Base-by-base conservation (phyloP, 805 yeast genomes). In the Starmerella sp. region DNA sequence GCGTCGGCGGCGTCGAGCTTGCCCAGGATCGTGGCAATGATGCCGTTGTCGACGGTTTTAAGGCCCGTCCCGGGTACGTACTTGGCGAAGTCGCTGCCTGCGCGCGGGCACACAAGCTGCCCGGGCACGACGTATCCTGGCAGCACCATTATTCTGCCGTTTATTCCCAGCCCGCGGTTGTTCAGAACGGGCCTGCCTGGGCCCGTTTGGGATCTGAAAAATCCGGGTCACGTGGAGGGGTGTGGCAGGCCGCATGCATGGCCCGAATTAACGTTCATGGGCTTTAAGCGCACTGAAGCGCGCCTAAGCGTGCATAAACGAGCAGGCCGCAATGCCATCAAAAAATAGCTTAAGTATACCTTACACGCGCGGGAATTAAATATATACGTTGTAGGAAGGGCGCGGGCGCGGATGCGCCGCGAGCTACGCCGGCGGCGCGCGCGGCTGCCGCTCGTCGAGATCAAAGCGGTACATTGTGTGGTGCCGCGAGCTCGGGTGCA, bases 81-180 rank as follows among this genome's bases (percentile, higher is more conserved):
- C 55, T 73, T 46, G 14, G 66, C 66, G 8, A 62, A 63, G n/a
- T 69, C 70, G 6, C 62, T 59, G 14, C 71, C 72, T 1, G 64
- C 59, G 4, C 69, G 53, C 8, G 93, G 90, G 17, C 81, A 76
- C 29, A 88, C 73, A 43, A 83, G 77, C 62, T 88, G 95, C 0
- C 96, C 96, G 1, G 96, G 96, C n/a, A 82, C 73, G 2, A 77
- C 86, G 38, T 67, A 66, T 35, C 72, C 69, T 22, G 83, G 82
- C 47, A 76, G 57, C 55, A 58, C 58, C 56, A 54, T 57, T 15
- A 6, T n/a, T 15, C 22, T 22, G 22, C 22, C 22, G 22, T 22
- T 22, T 22, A 22, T 22, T 22, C 22, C 3, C 22, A 22, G 22
- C 22, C 22, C 22, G 22, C 22, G 22, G 22, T 22, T 22, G 22